Percentiles rank a stretch among this genome's conserved stretches.
Evolutionary conservation across 768 basidiomycete species (phyloP).

Genomic region (Gloeostereum incarnatum): DNA sequence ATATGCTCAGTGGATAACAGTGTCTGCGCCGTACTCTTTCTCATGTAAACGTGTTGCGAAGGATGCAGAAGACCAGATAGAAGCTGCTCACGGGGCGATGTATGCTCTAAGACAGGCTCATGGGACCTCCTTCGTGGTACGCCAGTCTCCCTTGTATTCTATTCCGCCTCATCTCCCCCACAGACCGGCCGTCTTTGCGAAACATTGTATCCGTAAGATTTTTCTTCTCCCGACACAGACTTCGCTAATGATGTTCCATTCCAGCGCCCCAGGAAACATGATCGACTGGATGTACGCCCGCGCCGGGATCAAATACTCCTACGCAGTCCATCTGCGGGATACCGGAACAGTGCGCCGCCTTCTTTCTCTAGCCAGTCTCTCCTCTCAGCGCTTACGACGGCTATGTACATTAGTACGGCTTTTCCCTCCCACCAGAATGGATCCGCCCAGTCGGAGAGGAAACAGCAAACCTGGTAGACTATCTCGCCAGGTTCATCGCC

Average conservation of each 20-base stretch:
- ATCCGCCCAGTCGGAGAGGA: slow-evolving; percentile 80
- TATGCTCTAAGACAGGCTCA: slow-evolving; percentile 45
- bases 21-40: slow-evolving; percentile 73
- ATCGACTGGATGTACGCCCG: slow-evolving; percentile 57
- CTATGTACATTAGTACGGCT: slow-evolving; percentile 49
- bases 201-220: slow-evolving; percentile 29
- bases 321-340: slow-evolving; percentile 57
- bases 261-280: slow-evolving; percentile 50
- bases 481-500: slow-evolving; percentile 59
- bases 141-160: slow-evolving; percentile 2
- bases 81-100: slow-evolving; percentile 59
- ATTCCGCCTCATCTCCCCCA: background rate
- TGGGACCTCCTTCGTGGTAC: slow-evolving; percentile 47
- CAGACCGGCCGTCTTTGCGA: slow-evolving; percentile 38
- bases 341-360: slow-evolving; percentile 44
- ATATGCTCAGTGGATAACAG: slow-evolving; percentile 21
- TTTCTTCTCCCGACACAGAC: background rate
- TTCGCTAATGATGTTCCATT: slow-evolving; percentile 6
- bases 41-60: slow-evolving; percentile 53
- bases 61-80: slow-evolving; percentile 69
- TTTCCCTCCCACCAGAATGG: slow-evolving; percentile 59
- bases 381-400: slow-evolving; percentile 1
- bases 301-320: slow-evolving; percentile 51
- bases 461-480: slow-evolving; percentile 52
- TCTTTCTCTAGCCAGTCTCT: background rate